Percentiles rank a stretch among this genome's conserved stretches.
Conservation (phyloP, 257 asterid genomes). For the Nicotiana benthamiana region DNA sequence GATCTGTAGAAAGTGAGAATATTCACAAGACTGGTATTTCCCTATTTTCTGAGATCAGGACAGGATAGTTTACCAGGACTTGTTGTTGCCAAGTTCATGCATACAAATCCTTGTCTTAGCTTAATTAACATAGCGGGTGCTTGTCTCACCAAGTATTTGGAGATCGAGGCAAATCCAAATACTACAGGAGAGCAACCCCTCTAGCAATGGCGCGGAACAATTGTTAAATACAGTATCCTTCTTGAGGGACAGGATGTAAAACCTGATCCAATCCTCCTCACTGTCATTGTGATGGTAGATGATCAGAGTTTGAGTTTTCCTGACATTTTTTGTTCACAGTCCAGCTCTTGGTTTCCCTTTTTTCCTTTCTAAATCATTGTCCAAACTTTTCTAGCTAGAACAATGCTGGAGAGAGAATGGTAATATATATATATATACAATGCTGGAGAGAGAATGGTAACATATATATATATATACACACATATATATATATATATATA, state of each 20-base stretch:
- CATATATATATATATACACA: too few species aligned
- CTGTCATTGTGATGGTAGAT: constrained; percentile 34
- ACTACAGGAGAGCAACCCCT: constrained; percentile 16
- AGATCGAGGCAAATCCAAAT: constrained; percentile 32
- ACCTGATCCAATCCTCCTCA: constrained; percentile 40
- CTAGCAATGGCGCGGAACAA: constrained; percentile 22
- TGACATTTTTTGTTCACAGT: not conserved
- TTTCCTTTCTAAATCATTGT: not conserved
- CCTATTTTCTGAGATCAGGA: constrained; percentile 68
- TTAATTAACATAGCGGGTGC: constrained; percentile 64
- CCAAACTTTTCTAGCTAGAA: not conserved
- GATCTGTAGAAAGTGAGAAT: constrained; percentile 14
- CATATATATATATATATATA: too few species aligned
- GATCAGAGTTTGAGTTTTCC: constrained; percentile 6
- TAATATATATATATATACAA: not conserved
- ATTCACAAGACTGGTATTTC: constrained; percentile 48
- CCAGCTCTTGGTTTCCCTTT: not conserved
- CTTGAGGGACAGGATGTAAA: constrained; percentile 38
- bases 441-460: too few species aligned
- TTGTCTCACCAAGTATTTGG: constrained; percentile 55
- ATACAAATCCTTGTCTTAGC: constrained; percentile 53
- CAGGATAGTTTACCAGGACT: constrained; percentile 81
- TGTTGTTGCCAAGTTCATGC: constrained; percentile 60
- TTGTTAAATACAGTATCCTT: constrained; percentile 32
- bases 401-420: not conserved